Base-by-base conservation (phyloP, 2,329 filamentous ascomycete species). In the Hawksworthiomyces lignivorus region DNA sequence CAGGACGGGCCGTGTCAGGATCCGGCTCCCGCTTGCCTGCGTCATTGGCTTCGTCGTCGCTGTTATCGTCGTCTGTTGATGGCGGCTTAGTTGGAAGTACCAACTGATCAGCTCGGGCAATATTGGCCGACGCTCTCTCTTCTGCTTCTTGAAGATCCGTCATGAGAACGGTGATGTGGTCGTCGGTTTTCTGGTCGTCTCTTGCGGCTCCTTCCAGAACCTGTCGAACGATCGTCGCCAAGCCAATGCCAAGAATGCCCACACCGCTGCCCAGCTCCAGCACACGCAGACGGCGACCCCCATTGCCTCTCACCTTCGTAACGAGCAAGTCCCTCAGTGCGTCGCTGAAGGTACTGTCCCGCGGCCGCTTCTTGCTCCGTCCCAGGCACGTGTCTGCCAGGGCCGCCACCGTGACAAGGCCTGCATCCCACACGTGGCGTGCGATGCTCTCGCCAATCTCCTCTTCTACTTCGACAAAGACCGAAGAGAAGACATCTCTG, bases 371-470 rank as follows among this genome's bases (percentile, higher is more conserved):
- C 24, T 28, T 28, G 9, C 18, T 18, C 18, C 14, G 15, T 2
- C 17, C 40, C 26, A 53, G 35, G 39, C 52, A 55, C 3, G 56
- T 34, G 11, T 56, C 49, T 2, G 57, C 58, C 10, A 70, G 36
- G 10, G 63, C 51, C 2, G 61, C 62, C 2, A 65, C 57, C 1
- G 68, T 65, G 6, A 72, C 60, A 9, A 77, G 58, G 1, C 75
- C 75, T 1, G 67, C 73, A 39, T 79, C 75, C 75, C 75, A 79
- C 6, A 78, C 62, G 46, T 78, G 74, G 3, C 74, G 67, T 1
- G 74, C 73, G 41, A 79, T 77, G 52, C 72, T 77, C 56, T 78
- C 73, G 12, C 73, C 74, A 9, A 78, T 67, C 39, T 77, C 72
- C 46, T 79, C 75, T 40, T 73, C 68, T 5, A 77, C 57, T 21